Percentiles rank a stretch among this genome's conserved stretches.
phyloP scores from a whole-genome alignment of 1,284 basidiomycete species.

The Pterulicium gracile region DNA sequence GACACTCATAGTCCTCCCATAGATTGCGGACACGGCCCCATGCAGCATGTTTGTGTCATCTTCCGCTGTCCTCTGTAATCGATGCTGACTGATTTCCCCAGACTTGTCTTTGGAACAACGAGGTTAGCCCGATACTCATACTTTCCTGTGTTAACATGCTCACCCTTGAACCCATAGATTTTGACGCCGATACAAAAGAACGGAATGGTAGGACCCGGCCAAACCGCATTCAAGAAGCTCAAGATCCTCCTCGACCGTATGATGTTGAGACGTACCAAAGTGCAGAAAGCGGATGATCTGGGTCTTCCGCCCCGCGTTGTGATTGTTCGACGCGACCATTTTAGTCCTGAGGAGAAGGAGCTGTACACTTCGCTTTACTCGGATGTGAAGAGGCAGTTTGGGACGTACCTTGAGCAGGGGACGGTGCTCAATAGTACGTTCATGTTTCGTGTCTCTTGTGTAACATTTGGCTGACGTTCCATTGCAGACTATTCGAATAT shows the following conservation, averaged over 20 bases:
- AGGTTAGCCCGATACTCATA: slow-evolving; percentile 21
- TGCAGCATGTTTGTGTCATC: slow-evolving; percentile 69
- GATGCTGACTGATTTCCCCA: slow-evolving; percentile 17
- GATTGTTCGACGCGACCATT: slow-evolving; percentile 83
- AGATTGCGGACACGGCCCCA: slow-evolving; percentile 90
- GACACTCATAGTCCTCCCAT: slow-evolving; percentile 1
- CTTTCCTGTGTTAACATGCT: background rate
- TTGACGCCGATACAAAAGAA: slow-evolving; percentile 87
- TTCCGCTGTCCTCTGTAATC: slow-evolving; percentile 5
- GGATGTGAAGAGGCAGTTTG: slow-evolving; percentile 88
- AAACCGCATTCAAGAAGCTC: slow-evolving; percentile 82
- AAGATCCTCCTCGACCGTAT: slow-evolving; percentile 84
- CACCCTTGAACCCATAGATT: no score
- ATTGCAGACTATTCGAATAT: slow-evolving; percentile 86
- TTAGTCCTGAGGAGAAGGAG: slow-evolving; percentile 96
- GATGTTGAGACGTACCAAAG: slow-evolving; percentile 90
- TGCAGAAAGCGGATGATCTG: slow-evolving; percentile 95
- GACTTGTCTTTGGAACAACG: slow-evolving; percentile 87
- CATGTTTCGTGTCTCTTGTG: background rate
- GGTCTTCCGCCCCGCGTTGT: slow-evolving; percentile 94
- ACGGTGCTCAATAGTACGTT: slow-evolving; percentile 84
- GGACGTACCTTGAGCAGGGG: slow-evolving; percentile 83
- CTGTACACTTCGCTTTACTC: slow-evolving; percentile 89
- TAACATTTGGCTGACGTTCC: slow-evolving; percentile 9
- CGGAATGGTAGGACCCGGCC: slow-evolving; percentile 66